Evolutionary conservation across 495 filamentous ascomycete species (phyloP), one percentile per base, ranked within the genome.

Genomic region (Penicillium pancosmium): DNA sequence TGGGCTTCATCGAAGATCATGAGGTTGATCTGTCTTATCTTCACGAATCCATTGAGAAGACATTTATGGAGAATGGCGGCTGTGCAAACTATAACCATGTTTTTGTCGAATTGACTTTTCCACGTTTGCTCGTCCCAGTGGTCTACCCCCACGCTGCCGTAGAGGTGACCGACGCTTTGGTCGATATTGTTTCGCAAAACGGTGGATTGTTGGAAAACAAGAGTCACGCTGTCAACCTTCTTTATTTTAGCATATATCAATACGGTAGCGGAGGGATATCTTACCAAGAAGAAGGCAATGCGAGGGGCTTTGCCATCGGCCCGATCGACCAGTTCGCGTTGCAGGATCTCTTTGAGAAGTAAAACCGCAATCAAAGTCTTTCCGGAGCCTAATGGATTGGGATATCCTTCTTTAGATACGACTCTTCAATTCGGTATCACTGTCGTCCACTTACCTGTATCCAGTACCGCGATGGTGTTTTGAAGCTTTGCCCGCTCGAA

Each of bases 1-100:
- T 98, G 94, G 5, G 93, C 94, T 75, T 98, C 94, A 63, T 98
- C 94, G 65, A 98, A 98, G 52, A 97, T 88, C 19, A 98, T 74
- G 7, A 98, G 80, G 68, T 95, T 98, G 72, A 98, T 91, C 61
- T 88, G 83, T 21, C 86, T 76, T 75, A 98, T 97, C 10, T 72
- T 86, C 50, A 98, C 83, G 70, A 89, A 93, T 0, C 89, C 89
- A 65, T 89, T 88, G 53, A 87, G 80, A n/a, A 98, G 82, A 67
- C 88, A 90, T 60, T 88, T 82, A 49, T 86, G 78, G 44, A 98
- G 79, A 13, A 98, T 88, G 53, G 93, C 93, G 2, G 92, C 94
- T 0, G 94, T 98, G 77, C 91, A 96, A 15, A 97, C 93, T 61
- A 98, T 85, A 19, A 93, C 90, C 87, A 89, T 93, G 66, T 92